Base-by-base conservation (phyloP, 2,329 filamentous ascomycete genomes). In the Fusarium siculi region DNA sequence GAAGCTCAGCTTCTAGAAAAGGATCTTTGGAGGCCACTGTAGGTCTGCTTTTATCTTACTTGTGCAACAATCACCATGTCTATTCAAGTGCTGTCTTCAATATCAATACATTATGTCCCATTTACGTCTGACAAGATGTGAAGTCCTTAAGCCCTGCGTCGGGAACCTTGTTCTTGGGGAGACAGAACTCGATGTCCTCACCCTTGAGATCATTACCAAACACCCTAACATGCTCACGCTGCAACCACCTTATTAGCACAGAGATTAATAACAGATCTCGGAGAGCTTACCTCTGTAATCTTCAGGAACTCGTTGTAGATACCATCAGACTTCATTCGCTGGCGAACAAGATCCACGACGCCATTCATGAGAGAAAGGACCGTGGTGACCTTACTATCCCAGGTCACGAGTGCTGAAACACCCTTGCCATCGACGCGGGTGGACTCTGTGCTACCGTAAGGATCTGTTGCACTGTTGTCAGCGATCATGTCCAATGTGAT, bases 371-470 rank as follows among this genome's bases (percentile, higher is more conserved):
- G 74, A 1, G 83, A 79, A 23, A 80, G 75, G 1, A 84, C 82
- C 0, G 82, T 85, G 15, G 82, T 82, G 12, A 85, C 74, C 61
- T 85, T 85, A 70, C 82, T 84, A 56, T 85, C 83, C 83, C 84
- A 85, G 2, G 82, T 83, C 6, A 85, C 76, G 9, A 85, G 79
- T 3, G 81, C 80, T 3, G 82, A 83, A 23, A 83, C 80, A 0
- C 78, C 76, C 16, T 80, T 77, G 15, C 84, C 83, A 55, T 85
- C 83, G 4, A 82, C 70, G 21, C 81, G 76, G 9, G 81, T 81
- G 4, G 82, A 81, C 69, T 85, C 84, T 4, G 82, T 84, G 74
- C 82, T 84, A 16, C 83, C 83, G 28, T 82, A 84, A 0, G 79
- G 79, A 62, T 82, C 81, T 82, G 2, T 23, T n/a, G 5, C 2